These are phyloP conservation scores for Nitzschia palea DNA, from an alignment of 108 stramenopile genomes.

Conservation along the genomic window DNA sequence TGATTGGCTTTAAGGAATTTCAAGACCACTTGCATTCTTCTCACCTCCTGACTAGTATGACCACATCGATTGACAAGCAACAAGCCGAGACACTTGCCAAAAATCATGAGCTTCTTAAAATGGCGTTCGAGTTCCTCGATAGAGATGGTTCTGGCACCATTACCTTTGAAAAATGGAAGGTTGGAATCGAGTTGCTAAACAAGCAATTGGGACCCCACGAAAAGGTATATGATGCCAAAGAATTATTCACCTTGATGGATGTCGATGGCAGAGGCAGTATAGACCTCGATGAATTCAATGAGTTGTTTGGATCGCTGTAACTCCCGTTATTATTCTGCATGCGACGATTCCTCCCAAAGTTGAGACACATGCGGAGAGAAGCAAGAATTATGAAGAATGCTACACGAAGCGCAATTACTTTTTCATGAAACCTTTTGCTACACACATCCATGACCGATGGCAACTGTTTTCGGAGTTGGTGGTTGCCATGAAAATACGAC, in stretches of 20 bases:
- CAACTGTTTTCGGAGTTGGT: no score
- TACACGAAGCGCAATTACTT: no score
- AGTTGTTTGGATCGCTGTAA: constrained; percentile 17
- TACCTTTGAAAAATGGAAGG: constrained; percentile 14
- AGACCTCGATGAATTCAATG: constrained; percentile 19
- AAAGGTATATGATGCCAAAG: constrained; percentile 9
- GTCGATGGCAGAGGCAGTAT: constrained; percentile 17
- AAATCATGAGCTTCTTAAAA: neutral
- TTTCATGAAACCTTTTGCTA: no score
- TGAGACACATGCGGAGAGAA: no score
- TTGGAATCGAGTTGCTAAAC: constrained; percentile 33
- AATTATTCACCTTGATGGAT: constrained; percentile 28
- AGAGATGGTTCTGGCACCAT: constrained; percentile 18
- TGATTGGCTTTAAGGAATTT: neutral
- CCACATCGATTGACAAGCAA: neutral
- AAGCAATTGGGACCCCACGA: constrained; percentile 20
- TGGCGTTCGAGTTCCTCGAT: constrained; percentile 25
- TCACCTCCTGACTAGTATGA: neutral
- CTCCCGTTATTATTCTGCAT: no score
- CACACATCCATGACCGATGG: no score
- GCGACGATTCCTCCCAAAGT: no score
- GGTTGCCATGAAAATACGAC: no score
- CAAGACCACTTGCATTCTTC: neutral
- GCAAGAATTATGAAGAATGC: no score
- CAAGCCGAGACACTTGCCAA: constrained; percentile 9